phyloP scores from a whole-genome alignment of 2,329 filamentous ascomycete species.

The Ascochyta koolunga region DNA sequence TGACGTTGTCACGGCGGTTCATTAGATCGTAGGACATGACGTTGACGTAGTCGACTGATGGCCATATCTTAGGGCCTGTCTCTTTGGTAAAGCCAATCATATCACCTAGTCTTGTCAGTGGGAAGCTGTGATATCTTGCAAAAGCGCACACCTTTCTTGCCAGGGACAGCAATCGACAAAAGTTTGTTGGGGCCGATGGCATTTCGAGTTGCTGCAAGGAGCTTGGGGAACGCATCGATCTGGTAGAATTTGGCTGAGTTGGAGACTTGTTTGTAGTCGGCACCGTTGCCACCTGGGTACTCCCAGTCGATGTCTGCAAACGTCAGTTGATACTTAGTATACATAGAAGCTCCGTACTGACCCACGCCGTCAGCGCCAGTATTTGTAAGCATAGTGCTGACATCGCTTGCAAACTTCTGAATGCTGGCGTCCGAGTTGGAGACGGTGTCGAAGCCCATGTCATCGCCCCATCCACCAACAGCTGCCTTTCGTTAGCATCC shows the following conservation, averaged over 20 bases:
- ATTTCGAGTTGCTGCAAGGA: conserved; percentile 64
- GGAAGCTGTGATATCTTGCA: rapidly evolving
- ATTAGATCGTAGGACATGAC: conserved; percentile 76
- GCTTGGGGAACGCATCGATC: conserved; percentile 65
- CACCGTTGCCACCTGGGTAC: conserved; percentile 67
- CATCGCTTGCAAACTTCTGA: conserved; percentile 66
- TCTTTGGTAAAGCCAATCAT: conserved; percentile 70
- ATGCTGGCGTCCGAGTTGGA: conserved; percentile 60
- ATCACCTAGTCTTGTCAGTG: conserved; percentile 53
- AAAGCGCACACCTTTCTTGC: conserved; percentile 19
- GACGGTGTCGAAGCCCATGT: conserved; percentile 64
- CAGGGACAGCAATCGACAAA: conserved; percentile 72
- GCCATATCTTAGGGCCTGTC: conserved; percentile 64
- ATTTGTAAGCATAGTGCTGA: conserved; percentile 65
- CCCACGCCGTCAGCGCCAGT: conserved; percentile 70
- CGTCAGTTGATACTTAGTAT: neutral
- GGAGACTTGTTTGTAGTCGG: conserved; percentile 68
- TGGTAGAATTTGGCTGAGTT: conserved; percentile 66
- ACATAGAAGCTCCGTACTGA: conserved; percentile 37
- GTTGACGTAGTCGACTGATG: conserved; percentile 69
- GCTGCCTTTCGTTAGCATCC: conserved; percentile 47
- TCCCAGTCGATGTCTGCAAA: conserved; percentile 70
- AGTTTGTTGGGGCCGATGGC: conserved; percentile 64
- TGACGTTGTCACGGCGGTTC: conserved; percentile 69
- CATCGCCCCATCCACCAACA: conserved; percentile 78